These are phyloP conservation scores for Micractinium conductrix DNA, from an alignment of 139 green algal species.

Conservation along the genomic window DNA sequence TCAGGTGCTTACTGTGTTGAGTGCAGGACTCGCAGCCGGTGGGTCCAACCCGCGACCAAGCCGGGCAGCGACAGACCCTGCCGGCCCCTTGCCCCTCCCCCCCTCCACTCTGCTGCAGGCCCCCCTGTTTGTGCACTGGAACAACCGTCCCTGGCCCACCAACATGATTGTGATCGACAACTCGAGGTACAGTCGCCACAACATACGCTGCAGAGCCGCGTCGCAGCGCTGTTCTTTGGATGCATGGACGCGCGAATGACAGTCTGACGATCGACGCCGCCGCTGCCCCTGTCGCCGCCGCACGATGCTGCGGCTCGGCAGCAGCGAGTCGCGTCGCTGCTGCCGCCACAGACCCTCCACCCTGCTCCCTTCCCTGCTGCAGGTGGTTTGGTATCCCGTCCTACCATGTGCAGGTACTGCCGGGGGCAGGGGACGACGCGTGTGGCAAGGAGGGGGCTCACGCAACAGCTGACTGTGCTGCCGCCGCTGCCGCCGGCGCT, in stretches of 20 bases:
- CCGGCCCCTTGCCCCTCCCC: background rate
- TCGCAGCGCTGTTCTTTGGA: background rate
- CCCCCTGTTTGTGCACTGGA: constrained; percentile 66
- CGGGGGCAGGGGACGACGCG: no score
- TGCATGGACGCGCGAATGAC: background rate
- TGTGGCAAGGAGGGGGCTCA: no score
- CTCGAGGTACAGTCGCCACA: constrained; percentile 47
- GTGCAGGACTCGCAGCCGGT: background rate
- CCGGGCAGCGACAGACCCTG: no score
- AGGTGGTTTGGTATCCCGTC: constrained; percentile 56
- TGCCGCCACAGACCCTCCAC: background rate
- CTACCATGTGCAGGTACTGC: no score
- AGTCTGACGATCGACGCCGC: no score
- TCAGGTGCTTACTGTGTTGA: background rate
- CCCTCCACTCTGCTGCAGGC: background rate
- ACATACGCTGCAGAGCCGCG: constrained; percentile 39
- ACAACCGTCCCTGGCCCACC: constrained; percentile 58
- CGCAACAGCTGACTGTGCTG: no score
- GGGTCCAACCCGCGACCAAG: no score
- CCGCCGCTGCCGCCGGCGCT: no score
- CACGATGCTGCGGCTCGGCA: background rate
- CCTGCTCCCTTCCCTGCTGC: background rate
- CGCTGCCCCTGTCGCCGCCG: no score
- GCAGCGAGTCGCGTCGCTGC: no score
- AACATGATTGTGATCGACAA: constrained; percentile 68